A percentile compares a stretch with the other conserved stretches of the same genome.
phyloP scores from a whole-genome alignment of 2,329 filamentous ascomycete genomes.

The Scytalidium lignicola region DNA sequence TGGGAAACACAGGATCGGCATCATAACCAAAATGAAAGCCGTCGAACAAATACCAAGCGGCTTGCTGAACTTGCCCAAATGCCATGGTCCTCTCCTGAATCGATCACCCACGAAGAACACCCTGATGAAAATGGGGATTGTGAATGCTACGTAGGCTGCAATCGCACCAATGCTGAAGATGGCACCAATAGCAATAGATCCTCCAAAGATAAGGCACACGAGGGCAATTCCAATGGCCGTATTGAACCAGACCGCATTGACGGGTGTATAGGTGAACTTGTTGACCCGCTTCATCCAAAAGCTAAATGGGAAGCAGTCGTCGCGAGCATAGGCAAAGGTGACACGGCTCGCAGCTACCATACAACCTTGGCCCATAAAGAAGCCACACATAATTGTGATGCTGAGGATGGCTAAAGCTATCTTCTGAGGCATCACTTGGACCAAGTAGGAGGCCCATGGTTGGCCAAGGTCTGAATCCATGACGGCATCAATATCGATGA shows the following conservation, averaged over 20 bases:
- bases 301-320: constrained; percentile 60
- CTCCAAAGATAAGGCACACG: constrained; percentile 59
- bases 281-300: constrained; percentile 56
- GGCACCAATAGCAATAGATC: constrained; percentile 54
- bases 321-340: constrained; percentile 65
- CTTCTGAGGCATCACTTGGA: constrained; percentile 56
- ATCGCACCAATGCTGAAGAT: constrained; percentile 65
- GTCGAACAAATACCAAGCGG: constrained; percentile 50
- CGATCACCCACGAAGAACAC: constrained; percentile 55
- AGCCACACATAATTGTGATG: constrained; percentile 60
- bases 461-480: constrained; percentile 59
- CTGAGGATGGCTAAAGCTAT: constrained; percentile 53
- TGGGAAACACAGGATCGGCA: constrained; percentile 61
- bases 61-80: constrained; percentile 53
- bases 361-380: constrained; percentile 66
- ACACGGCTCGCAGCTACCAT: constrained; percentile 61
- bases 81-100: constrained; percentile 61
- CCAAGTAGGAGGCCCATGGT: constrained; percentile 63
- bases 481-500: constrained; percentile 52
- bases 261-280: constrained; percentile 52
- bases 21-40: constrained; percentile 57
- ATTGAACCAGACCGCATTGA: constrained; percentile 65
- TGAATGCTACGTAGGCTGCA: constrained; percentile 56
- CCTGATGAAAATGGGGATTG: constrained; percentile 49
- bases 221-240: constrained; percentile 49